phyloP scores from a whole-genome alignment of 2,329 filamentous ascomycete species.

The Xylariomycetidae sp. region DNA sequence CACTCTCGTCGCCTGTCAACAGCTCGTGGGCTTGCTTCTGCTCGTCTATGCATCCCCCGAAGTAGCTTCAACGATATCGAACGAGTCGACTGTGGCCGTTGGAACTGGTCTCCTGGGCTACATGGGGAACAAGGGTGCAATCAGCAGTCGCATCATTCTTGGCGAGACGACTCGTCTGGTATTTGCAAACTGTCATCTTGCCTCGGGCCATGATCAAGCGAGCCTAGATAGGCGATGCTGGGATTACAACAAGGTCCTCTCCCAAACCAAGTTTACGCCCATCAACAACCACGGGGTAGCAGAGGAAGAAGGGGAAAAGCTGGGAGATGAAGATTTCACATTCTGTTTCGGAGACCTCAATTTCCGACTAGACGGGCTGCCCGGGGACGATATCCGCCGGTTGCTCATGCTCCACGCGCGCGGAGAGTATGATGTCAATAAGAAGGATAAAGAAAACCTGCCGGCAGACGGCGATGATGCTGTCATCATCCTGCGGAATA shows the following conservation, averaged over 20 bases:
- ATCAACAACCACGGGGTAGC: constrained; percentile 61
- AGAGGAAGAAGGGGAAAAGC: constrained; percentile 60
- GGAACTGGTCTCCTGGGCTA: constrained; percentile 90
- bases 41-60: constrained; percentile 81
- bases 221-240: constrained; percentile 82
- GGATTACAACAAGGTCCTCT: constrained; percentile 77
- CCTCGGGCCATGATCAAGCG: constrained; percentile 75
- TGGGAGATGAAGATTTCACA: constrained; percentile 87
- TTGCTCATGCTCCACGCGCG: constrained; percentile 77
- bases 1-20: constrained; percentile 70
- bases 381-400: constrained; percentile 83
- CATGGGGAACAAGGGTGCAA: constrained; percentile 93
- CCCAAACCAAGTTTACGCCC: constrained; percentile 73
- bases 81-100: constrained; percentile 76
- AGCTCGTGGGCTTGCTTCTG: constrained; percentile 79
- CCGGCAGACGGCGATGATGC: constrained; percentile 41
- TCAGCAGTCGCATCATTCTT: constrained; percentile 74
- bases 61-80: constrained; percentile 69
- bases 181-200: constrained; percentile 88
- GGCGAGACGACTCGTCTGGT: constrained; percentile 86
- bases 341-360: constrained; percentile 98
- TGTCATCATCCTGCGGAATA: constrained; percentile 46
- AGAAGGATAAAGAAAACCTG: constrained; percentile 31
- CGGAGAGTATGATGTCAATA: constrained; percentile 65
- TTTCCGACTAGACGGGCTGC: constrained; percentile 82